phyloP scores from a whole-genome alignment of 2,329 filamentous ascomycete genomes.

The Colletotrichum euphorbiae region DNA sequence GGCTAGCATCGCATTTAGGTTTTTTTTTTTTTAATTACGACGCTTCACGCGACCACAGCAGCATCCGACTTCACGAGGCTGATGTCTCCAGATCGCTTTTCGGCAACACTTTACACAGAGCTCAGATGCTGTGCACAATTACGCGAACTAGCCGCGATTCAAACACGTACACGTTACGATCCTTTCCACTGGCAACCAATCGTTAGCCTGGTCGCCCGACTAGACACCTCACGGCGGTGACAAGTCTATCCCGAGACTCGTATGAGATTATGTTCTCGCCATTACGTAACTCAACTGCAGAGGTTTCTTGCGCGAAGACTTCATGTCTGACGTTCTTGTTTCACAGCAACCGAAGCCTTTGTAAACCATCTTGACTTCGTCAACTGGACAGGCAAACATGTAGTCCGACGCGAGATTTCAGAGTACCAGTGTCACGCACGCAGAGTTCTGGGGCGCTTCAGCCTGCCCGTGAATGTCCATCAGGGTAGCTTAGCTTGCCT shows the following conservation, averaged over 20 bases:
- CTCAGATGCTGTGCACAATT: neutral
- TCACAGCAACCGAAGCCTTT: too few relatives aligned
- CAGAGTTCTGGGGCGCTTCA: neutral
- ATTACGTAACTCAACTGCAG: too few relatives aligned
- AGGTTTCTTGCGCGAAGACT: too few relatives aligned
- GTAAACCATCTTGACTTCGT: too few relatives aligned
- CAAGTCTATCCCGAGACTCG: too few relatives aligned
- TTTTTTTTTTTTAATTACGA: neutral
- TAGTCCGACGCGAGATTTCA: too few relatives aligned
- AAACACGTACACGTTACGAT: neutral
- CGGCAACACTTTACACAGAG: neutral
- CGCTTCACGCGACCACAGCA: neutral
- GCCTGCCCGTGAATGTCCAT: neutral
- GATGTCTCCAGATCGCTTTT: slow-evolving; percentile 4
- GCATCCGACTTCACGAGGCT: neutral
- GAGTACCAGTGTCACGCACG: neutral
- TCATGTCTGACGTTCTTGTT: too few relatives aligned
- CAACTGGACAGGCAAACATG: too few relatives aligned
- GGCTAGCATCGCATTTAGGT: slow-evolving; percentile 5
- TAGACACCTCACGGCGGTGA: too few relatives aligned
- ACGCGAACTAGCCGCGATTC: neutral
- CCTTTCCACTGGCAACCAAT: neutral
- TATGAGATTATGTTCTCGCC: too few relatives aligned
- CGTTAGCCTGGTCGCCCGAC: neutral
- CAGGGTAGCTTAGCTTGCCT: too few relatives aligned